Evolutionary conservation across 1,139 yeast species (phyloP).

Genomic region (Lodderomyces elongisporus): DNA sequence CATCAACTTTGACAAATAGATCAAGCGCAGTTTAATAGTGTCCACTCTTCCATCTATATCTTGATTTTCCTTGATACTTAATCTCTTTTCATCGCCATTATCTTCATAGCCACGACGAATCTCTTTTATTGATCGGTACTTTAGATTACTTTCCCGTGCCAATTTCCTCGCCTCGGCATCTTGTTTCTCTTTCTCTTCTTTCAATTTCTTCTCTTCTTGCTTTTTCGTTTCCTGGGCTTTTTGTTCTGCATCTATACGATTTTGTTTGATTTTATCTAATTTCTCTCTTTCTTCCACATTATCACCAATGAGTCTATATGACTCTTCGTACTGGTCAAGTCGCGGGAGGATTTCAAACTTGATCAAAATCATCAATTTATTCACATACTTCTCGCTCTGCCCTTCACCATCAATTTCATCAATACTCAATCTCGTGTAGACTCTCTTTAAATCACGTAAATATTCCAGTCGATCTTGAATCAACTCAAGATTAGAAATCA

Average conservation of each 20-base stretch:
- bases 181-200: constrained; percentile 18
- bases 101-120: constrained; percentile 15
- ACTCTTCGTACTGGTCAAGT: constrained; percentile 23
- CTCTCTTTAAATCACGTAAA: constrained; percentile 13
- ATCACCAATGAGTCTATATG: constrained; percentile 23
- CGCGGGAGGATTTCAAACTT: constrained; percentile 36
- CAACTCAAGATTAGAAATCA: constrained; percentile 19
- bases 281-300: constrained; percentile 14
- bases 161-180: constrained; percentile 15
- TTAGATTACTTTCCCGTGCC: constrained; percentile 24
- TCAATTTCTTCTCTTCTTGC: constrained; percentile 19
- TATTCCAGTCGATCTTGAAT: constrained; percentile 12
- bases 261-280: constrained; percentile 17
- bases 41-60: constrained; percentile 9
- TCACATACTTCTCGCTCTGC: constrained; percentile 17
- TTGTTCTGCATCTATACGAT: constrained; percentile 15
- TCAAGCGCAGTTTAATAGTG: constrained; percentile 12
- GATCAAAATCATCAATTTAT: constrained; percentile 28
- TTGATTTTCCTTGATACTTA: not conserved
- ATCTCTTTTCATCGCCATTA: not conserved
- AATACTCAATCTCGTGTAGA: constrained; percentile 9
- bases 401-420: too few species aligned
- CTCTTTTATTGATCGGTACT: constrained; percentile 31
- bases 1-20: constrained; percentile 16
- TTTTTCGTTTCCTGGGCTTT: constrained; percentile 17